A percentile compares a stretch with the other conserved stretches of the same genome.
Evolutionary conservation across 306 rosid species (phyloP).

Genomic region (Glycine soja): DNA sequence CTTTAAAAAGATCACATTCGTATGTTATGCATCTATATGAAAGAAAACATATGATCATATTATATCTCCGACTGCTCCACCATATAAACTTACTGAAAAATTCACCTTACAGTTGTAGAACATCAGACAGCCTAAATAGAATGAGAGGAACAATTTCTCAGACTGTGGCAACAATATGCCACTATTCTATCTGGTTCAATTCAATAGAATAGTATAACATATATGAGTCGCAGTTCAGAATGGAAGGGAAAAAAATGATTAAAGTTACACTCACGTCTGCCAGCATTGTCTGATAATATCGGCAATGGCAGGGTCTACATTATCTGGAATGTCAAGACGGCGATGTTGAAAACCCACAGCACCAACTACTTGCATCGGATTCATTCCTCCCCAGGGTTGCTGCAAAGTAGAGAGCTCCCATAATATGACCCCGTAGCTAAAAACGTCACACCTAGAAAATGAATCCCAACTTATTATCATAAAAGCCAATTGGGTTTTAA

Average conservation of each 20-base stretch:
- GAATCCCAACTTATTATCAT: conserved; percentile 23
- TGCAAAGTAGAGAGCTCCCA: conserved; percentile 95
- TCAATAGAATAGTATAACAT: not conserved
- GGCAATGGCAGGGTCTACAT: conserved; percentile 77
- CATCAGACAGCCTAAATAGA: conserved; percentile 16
- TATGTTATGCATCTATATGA: conserved; percentile 10
- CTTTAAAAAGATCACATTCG: not conserved
- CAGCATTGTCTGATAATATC: conserved; percentile 85
- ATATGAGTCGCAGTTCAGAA: conserved; percentile 12
- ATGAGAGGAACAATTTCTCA: conserved; percentile 18
- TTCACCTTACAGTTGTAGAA: not conserved
- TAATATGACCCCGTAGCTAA: conserved; percentile 92
- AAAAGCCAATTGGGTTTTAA: conserved; percentile 25
- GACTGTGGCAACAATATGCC: not conserved
- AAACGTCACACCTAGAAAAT: conserved; percentile 84
- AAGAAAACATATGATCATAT: conserved; percentile 13
- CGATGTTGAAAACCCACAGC: conserved; percentile 99
- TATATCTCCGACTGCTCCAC: not conserved
- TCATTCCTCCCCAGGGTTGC: conserved; percentile 99
- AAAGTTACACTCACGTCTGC: conserved; percentile 83
- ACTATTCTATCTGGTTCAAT: conserved; percentile 12
- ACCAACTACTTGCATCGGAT: conserved; percentile 99
- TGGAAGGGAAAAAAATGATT: conserved; percentile 9
- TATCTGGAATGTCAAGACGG: conserved; percentile 94
- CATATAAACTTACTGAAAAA: not conserved